Conservation (phyloP, 164 flowering plant genomes). For the Paratinospora sagittata region DNA sequence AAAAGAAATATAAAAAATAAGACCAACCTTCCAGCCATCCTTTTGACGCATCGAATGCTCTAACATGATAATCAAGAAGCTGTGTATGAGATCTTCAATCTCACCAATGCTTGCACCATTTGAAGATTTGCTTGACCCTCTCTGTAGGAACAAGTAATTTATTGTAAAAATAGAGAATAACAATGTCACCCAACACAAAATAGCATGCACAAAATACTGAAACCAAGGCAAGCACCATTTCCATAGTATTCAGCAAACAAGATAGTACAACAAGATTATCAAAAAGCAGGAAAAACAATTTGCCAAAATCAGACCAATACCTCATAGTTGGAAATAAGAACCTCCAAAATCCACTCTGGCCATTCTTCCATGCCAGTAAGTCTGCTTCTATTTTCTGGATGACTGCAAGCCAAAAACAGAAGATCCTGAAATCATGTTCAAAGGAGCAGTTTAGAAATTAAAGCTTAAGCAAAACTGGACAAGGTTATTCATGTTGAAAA, state of each 20-base stretch:
- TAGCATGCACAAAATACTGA: not conserved
- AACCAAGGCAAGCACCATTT: not conserved
- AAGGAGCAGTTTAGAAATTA: conserved; percentile 36
- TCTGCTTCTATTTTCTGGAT: conserved; percentile 83
- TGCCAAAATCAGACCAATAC: conserved; percentile 27
- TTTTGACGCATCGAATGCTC: conserved; percentile 99
- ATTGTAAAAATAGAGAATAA: not conserved
- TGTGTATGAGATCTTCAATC: conserved; percentile 87
- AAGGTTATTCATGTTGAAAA: not conserved
- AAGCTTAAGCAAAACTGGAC: conserved; percentile 8
- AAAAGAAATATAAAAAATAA: not conserved
- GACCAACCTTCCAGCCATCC: conserved; percentile 95
- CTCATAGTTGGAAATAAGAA: conserved; percentile 93
- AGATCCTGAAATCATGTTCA: conserved; percentile 93
- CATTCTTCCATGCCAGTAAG: conserved; percentile 92
- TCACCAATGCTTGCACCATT: conserved; percentile 52
- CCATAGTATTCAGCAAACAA: not conserved
- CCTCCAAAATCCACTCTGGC: conserved; percentile 99
- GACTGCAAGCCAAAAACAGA: conserved; percentile 99
- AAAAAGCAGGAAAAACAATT: not conserved
- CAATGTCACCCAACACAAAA: not conserved
- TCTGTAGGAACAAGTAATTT: conserved; percentile 33
- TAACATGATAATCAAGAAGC: conserved; percentile 78
- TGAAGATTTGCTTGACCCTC: conserved; percentile 39
- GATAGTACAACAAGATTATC: not conserved